Conservation (phyloP, 129 eudicot species). For the Flaveria robusta region DNA sequence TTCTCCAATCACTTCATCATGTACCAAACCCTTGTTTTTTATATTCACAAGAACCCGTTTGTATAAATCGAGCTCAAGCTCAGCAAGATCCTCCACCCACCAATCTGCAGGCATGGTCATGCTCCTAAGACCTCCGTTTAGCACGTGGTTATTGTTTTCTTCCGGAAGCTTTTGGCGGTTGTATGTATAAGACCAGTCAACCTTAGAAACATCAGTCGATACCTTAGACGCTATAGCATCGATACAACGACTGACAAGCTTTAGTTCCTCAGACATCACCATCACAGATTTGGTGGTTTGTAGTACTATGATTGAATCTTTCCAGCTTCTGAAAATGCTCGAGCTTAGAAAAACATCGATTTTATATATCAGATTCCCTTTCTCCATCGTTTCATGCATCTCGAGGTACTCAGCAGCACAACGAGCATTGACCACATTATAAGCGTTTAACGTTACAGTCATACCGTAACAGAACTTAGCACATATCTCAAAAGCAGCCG, state of each 20-base stretch:
- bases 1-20: slow-evolving; percentile 69
- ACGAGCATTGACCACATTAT: slow-evolving; percentile 75
- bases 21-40: slow-evolving; percentile 45
- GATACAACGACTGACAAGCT: slow-evolving; percentile 35
- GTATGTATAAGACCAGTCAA: slow-evolving; percentile 75
- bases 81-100: slow-evolving; percentile 88
- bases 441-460: slow-evolving; percentile 86
- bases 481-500: slow-evolving; percentile 81
- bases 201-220: slow-evolving; percentile 54
- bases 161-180: slow-evolving; percentile 53
- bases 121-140: slow-evolving; percentile 45
- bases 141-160: slow-evolving; percentile 29
- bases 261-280: slow-evolving; percentile 30
- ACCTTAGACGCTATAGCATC: slow-evolving; percentile 63
- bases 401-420: slow-evolving; percentile 93
- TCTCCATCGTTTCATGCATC: slow-evolving; percentile 81
- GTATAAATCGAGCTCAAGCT: slow-evolving; percentile 63
- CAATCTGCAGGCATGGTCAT: slow-evolving; percentile 67
- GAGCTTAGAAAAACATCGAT: slow-evolving; percentile 82
- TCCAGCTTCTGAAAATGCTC: slow-evolving; percentile 88
- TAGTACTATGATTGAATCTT: slow-evolving; percentile 87
- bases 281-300: slow-evolving; percentile 60
- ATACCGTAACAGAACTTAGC: slow-evolving; percentile 95
- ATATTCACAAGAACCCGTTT: slow-evolving; percentile 53
- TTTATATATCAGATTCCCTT: slow-evolving; percentile 91